These are phyloP conservation scores for Candida chilensis DNA, from an alignment of 805 yeast genomes.

Conservation along the genomic window DNA sequence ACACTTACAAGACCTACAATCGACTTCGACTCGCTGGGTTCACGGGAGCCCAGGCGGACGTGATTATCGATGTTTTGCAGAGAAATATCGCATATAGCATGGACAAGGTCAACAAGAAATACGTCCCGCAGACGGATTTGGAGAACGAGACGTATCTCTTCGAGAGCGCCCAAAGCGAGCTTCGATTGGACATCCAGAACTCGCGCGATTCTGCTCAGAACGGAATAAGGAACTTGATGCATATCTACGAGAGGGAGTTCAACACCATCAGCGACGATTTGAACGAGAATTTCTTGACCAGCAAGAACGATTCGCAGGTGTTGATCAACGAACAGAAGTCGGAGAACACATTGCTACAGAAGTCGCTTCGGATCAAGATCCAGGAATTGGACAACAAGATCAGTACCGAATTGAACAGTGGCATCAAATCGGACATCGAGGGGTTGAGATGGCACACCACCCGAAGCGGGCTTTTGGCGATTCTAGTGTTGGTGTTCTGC, in stretches of 20 bases:
- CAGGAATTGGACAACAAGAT: conserved; percentile 83
- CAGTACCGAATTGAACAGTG: conserved; percentile 71
- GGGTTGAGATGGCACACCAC: conserved; percentile 90
- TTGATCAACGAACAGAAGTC: conserved; percentile 81
- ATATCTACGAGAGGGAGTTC: conserved; percentile 63
- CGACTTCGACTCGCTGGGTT: conserved; percentile 50
- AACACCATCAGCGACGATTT: conserved; percentile 70
- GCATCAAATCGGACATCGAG: conserved; percentile 80
- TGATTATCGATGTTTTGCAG: conserved; percentile 38
- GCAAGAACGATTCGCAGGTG: conserved; percentile 71
- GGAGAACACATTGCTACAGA: conserved; percentile 71
- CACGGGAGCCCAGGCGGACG: conserved; percentile 50
- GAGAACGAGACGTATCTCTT: conserved; percentile 85
- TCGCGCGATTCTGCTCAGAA: conserved; percentile 64
- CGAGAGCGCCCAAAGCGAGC: conserved; percentile 87
- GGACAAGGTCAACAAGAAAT: conserved; percentile 32
- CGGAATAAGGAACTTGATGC: conserved; percentile 56
- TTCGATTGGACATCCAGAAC: conserved; percentile 67
- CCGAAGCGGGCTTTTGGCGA: conserved; percentile 75
- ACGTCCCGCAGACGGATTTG: conserved; percentile 52
- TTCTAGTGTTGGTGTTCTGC: conserved; percentile 54
- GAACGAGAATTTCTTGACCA: conserved; percentile 47
- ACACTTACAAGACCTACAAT: conserved; percentile 53
- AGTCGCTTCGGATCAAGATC: conserved; percentile 55
- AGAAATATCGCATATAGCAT: conserved; percentile 24